phyloP scores from a whole-genome alignment of 2,329 filamentous ascomycete species.

The Colletotrichum sp. region DNA sequence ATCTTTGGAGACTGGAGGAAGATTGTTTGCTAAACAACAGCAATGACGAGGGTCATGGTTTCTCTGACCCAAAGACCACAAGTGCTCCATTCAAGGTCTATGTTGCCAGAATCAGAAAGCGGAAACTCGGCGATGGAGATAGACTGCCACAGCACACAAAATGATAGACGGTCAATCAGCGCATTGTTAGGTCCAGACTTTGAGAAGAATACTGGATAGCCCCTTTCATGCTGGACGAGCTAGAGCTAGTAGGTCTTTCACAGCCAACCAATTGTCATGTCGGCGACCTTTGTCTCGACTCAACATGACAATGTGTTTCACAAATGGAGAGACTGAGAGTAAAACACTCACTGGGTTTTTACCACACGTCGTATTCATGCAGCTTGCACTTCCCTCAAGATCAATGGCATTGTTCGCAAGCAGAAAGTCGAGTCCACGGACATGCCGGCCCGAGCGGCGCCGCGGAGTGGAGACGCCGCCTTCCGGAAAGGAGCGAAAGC shows the following conservation, averaged over 20 bases:
- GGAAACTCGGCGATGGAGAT: too few relatives aligned
- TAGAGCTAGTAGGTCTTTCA: fast-evolving
- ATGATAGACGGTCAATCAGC: too few relatives aligned
- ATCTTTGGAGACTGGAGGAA: too few relatives aligned
- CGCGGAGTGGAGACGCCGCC: not conserved
- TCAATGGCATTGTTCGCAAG: not conserved
- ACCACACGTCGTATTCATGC: not conserved
- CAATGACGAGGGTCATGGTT: too few relatives aligned
- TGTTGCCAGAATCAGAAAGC: too few relatives aligned
- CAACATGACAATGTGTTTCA: not conserved
- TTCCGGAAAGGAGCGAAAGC: not conserved
- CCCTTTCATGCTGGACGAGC: not conserved
- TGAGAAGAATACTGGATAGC: not conserved
- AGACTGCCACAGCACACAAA: too few relatives aligned
- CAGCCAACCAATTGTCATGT: not conserved
- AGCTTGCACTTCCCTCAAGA: not conserved
- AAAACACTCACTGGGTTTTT: fast-evolving
- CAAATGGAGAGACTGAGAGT: not conserved
- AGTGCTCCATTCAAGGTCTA: too few relatives aligned
- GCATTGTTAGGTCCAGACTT: not conserved
- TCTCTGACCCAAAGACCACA: fast-evolving
- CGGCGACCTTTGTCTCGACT: not conserved
- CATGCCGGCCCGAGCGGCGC: not conserved
- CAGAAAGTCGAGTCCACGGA: not conserved
- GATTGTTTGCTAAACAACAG: too few relatives aligned